Evolutionary conservation across 768 basidiomycete genomes (phyloP).

Genomic region (Boletus subparvulus): DNA sequence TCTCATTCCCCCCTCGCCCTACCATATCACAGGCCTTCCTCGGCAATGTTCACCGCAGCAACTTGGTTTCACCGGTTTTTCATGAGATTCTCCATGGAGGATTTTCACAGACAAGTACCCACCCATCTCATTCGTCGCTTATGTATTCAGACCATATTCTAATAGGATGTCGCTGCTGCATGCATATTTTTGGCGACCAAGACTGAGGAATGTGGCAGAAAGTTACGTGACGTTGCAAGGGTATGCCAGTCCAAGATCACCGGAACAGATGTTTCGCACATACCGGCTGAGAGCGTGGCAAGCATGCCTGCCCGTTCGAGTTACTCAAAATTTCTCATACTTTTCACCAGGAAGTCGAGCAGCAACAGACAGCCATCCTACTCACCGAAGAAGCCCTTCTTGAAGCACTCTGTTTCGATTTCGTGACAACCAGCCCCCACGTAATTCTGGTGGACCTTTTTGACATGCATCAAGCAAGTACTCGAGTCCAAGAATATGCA

Average conservation of each 20-base stretch:
- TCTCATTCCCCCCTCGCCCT: slow-evolving; percentile 13
- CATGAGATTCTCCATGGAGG: slow-evolving; percentile 82
- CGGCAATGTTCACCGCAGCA: slow-evolving; percentile 83
- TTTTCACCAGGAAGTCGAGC: slow-evolving; percentile 66
- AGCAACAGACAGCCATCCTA: slow-evolving; percentile 66
- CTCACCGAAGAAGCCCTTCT: slow-evolving; percentile 75
- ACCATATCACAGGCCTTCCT: slow-evolving; percentile 56
- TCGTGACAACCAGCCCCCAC: slow-evolving; percentile 76
- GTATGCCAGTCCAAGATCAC: slow-evolving; percentile 70
- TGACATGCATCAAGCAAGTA: slow-evolving; percentile 48
- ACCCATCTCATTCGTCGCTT: slow-evolving; percentile 7
- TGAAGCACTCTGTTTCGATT: slow-evolving; percentile 85
- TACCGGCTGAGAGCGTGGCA: slow-evolving; percentile 67
- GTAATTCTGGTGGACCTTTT: slow-evolving; percentile 73
- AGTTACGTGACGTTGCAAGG: slow-evolving; percentile 80
- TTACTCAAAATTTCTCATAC: neutral
- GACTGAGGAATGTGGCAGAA: slow-evolving; percentile 86
- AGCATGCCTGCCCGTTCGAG: slow-evolving; percentile 15
- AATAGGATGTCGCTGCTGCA: slow-evolving; percentile 78
- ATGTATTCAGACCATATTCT: slow-evolving; percentile 5
- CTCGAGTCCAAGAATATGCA: slow-evolving; percentile 64
- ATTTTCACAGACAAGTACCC: slow-evolving; percentile 70
- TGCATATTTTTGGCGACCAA: slow-evolving; percentile 91
- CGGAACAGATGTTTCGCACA: slow-evolving; percentile 52
- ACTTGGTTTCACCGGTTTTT: slow-evolving; percentile 92